Evolutionary conservation across 2,329 filamentous ascomycete genomes (phyloP), one percentile per base, ranked within the genome.

Genomic region (Rhynchosporium agropyri): DNA sequence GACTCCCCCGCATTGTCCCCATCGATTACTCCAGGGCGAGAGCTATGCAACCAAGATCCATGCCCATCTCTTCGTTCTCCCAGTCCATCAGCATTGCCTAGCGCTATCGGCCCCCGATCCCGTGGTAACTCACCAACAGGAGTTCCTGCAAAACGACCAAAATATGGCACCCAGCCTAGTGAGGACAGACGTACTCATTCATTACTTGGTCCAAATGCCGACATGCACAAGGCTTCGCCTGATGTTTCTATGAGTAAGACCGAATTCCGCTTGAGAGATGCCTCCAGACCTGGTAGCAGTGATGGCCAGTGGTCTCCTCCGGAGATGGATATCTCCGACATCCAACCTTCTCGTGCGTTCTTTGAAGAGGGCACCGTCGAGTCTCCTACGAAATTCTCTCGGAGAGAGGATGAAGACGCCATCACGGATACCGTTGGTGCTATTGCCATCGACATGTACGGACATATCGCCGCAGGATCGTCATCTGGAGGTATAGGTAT

Each of bases 401-500:
- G 38, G 9, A 33, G 40, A 49, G 54, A 38, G 10, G 66, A 70
- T n/a, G 73, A 91, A 65, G 83, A 89, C 71, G 82, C 77, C 31
- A 84, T 99, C 70, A 96, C 89, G 2, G 95, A 99, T 78, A 99
- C 95, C 12, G 92, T 99, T 63, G 95, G 96, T 50, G 95, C 93
- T 33, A 97, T 99, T 73, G 95, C 92, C 10, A 88, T 99, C 67
- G 95, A 99, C 72, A 83, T 84, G 56, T 85, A 83, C 69, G 95
- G 95, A 15, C 89, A 89, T 63, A 97, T 99, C 73, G 94, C 96
- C 4, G 95, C 94, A 3, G 95, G 90, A 15, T 97, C 95, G 1
- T 99, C 95, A 1, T 99, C 96, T 15, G 95, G 95, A 5, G 95
- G 95, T 1, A 99, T 99, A 74, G 94, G 95, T 33, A 97, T 99